Evolutionary conservation across 208 protist species (phyloP), one percentile per base, ranked within the genome.

Genomic region (Wallacemonas sp.): DNA sequence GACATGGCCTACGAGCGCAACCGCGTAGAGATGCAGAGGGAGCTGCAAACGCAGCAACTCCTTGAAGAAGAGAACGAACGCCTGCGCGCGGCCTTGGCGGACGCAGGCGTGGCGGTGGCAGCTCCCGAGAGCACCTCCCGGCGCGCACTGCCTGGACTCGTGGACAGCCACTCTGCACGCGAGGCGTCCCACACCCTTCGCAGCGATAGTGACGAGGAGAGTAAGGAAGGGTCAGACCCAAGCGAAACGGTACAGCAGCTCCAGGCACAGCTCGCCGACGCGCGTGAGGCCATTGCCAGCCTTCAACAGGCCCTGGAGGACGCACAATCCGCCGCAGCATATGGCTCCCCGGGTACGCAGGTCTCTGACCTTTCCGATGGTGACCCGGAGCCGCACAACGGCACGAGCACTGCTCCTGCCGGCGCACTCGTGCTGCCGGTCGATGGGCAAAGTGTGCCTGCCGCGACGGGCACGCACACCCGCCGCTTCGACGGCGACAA

Each of bases 401-500:
- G n/a, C n/a, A n/a, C n/a, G n/a, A n/a, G n/a, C n/a, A n/a, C 57
- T 59, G 70, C 50, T 62, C 67, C 29, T 67, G 68, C 19, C 33
- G 73, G 57, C 22, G 54, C 62, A 1, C 22, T 75, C 5, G 34
- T 66, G 15, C 39, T 65, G 17, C 33, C 39, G 17, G 27, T 34
- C 21, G 50, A 73, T 37, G 65, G 59, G 17, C n/a, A n/a, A n/a
- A 21, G 17, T 15, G 50, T 58, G 30, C 61, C 38, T 27, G 27
- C 45, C 3, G 42, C 60, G 12, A 53, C 42, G 29, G 63, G 36
- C 41, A 75, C 75, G 10, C 48, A 66, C 19, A 22, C 50, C 36
- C 73, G 74, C 41, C 45, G 55, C 57, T 77, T 92, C 36, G 36
- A 57, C 9, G 86, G 86, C 6, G 71, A 63, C 1, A 63, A 84